Evolutionary conservation across 1,139 yeast species (phyloP).

Genomic region (Pneumocystis wakefieldiae): DNA sequence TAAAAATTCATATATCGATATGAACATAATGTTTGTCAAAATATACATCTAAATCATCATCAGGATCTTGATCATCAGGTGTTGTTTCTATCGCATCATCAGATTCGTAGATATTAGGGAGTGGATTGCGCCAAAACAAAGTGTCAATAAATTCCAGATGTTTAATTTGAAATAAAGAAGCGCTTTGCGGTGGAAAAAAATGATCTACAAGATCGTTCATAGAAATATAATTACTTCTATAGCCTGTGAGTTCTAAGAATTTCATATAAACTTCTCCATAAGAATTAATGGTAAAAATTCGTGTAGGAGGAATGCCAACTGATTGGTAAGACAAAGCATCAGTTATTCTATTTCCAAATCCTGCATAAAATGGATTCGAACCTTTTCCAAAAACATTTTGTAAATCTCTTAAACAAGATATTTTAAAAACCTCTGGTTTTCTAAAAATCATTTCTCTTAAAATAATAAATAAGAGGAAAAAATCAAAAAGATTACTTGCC

Average conservation of each 20-base stretch:
- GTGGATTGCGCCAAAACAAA: constrained; percentile 81
- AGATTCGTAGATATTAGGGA: constrained; percentile 47
- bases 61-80: constrained; percentile 15
- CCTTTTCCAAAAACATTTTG: constrained; percentile 38
- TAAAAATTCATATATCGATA: constrained; percentile 3
- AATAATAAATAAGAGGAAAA: constrained; percentile 18
- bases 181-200: constrained; percentile 75
- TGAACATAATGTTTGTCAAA: constrained; percentile 14
- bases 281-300: constrained; percentile 91
- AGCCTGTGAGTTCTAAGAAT: constrained; percentile 82
- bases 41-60: constrained; percentile 13
- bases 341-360: constrained; percentile 92
- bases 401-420: constrained; percentile 89
- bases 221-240: constrained; percentile 69
- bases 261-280: constrained; percentile 98
- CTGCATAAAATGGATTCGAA: constrained; percentile 81
- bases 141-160: constrained; percentile 71
- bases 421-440: constrained; percentile 93
- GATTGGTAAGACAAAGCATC: constrained; percentile 92
- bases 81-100: constrained; percentile 24
- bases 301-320: constrained; percentile 85
- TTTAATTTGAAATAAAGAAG: constrained; percentile 15
- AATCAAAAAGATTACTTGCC: background rate
- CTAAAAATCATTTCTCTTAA: constrained; percentile 74
- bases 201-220: constrained; percentile 94